These are phyloP conservation scores for Chalciporus sphaerocephalus DNA, from an alignment of 768 basidiomycete species.

Conservation along the genomic window DNA sequence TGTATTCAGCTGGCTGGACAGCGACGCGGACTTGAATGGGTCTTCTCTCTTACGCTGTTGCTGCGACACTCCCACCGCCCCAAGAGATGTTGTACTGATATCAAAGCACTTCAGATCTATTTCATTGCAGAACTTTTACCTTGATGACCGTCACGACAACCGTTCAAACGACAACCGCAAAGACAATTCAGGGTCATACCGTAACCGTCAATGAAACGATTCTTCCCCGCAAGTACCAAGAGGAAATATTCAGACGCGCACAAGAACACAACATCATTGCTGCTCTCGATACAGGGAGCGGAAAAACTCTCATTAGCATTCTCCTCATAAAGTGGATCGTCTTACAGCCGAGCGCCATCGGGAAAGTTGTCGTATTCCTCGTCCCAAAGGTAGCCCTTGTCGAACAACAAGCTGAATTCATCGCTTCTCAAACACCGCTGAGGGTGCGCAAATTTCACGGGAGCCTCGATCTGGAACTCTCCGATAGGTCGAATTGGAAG, in stretches of 20 bases:
- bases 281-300: constrained; percentile 54
- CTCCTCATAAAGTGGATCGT: constrained; percentile 74
- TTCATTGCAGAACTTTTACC: constrained; percentile 9
- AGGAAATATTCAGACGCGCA: constrained; percentile 53
- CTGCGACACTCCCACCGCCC: constrained; percentile 1
- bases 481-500: constrained; percentile 63
- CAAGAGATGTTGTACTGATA: constrained; percentile 28
- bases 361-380: constrained; percentile 71
- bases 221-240: constrained; percentile 50
- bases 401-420: constrained; percentile 71
- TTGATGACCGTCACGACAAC: constrained; percentile 24
- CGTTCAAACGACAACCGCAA: constrained; percentile 14
- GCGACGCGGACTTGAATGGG: constrained; percentile 28
- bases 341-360: constrained; percentile 42
- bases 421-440: constrained; percentile 59
- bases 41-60: neutral
- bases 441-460: constrained; percentile 69
- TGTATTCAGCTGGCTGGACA: constrained; percentile 21
- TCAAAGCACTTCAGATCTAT: constrained; percentile 7
- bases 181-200: constrained; percentile 23
- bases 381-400: constrained; percentile 85
- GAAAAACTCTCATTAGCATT: constrained; percentile 59
- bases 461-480: constrained; percentile 63
- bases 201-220: constrained; percentile 34
- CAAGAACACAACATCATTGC: constrained; percentile 52